Evolutionary conservation across 345 rosid genomes (phyloP).

Genomic region (Melaleuca quinquenervia): DNA sequence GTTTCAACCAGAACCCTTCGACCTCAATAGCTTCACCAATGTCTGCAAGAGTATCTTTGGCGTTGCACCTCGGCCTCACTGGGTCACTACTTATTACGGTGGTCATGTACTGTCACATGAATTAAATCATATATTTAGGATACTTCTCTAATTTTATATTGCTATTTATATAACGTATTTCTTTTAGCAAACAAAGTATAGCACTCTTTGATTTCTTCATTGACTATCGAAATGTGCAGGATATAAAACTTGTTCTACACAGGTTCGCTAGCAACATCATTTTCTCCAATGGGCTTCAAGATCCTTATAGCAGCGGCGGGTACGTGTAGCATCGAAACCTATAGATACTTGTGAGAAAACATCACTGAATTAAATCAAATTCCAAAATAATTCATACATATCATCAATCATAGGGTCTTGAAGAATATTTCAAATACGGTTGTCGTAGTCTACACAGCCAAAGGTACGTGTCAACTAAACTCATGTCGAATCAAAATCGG

Average conservation of each 20-base stretch:
- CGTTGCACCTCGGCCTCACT: conserved; percentile 36
- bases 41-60: conserved; percentile 1
- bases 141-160: too few relatives aligned
- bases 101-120: conserved; percentile 18
- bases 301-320: conserved; percentile 53
- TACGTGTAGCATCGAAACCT: neutral
- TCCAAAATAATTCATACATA: neutral
- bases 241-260: conserved; percentile 24
- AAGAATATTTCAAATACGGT: neutral
- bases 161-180: too few relatives aligned
- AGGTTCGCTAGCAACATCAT: conserved; percentile 43
- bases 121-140: too few relatives aligned
- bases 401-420: neutral
- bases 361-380: neutral
- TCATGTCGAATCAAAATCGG: neutral
- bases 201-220: too few relatives aligned
- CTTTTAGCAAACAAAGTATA: too few relatives aligned
- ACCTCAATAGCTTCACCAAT: neutral
- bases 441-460: neutral
- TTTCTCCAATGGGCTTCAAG: conserved; percentile 48
- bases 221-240: conserved; percentile 12
- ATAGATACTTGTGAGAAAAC: neutral
- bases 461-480: accelerated
- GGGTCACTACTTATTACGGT: conserved; percentile 43
- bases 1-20: neutral